phyloP scores from a whole-genome alignment of 805 yeast species.

The Pichia occidentalis region DNA sequence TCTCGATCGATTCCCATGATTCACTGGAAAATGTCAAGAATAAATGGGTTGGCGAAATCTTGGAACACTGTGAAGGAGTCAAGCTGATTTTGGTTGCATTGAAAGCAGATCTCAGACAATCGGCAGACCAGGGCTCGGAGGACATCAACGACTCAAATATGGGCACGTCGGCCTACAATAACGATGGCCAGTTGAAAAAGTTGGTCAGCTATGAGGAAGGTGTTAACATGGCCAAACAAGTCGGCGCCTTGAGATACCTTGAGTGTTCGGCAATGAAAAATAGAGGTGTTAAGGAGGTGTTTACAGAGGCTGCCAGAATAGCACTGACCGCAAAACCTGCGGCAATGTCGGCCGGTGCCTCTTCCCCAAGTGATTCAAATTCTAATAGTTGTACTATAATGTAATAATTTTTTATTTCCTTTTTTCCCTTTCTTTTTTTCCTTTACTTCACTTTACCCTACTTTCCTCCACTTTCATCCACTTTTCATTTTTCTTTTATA shows the following conservation, averaged over 20 bases:
- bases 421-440: too few species aligned
- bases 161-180: conserved; percentile 23
- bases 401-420: too few species aligned
- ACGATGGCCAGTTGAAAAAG: conserved; percentile 32
- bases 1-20: conserved; percentile 89
- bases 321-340: conserved; percentile 86
- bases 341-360: conserved; percentile 35
- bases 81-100: conserved; percentile 88
- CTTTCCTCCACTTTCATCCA: too few species aligned
- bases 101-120: conserved; percentile 82
- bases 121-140: conserved; percentile 37
- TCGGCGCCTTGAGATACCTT: conserved; percentile 89
- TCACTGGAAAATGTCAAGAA: conserved; percentile 91
- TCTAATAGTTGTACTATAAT: conserved; percentile 23
- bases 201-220: conserved; percentile 91
- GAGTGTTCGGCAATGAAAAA: conserved; percentile 96
- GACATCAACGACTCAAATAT: conserved; percentile 22
- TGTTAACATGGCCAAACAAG: conserved; percentile 80
- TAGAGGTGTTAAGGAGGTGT: conserved; percentile 98
- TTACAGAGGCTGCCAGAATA: conserved; percentile 97
- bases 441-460: too few species aligned
- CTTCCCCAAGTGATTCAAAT: conserved; percentile 31
- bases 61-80: conserved; percentile 96
- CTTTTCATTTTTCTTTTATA: too few species aligned
- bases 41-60: conserved; percentile 95